phyloP scores from a whole-genome alignment of 108 stramenopile genomes.

The Phaeodactylum tricornutum region DNA sequence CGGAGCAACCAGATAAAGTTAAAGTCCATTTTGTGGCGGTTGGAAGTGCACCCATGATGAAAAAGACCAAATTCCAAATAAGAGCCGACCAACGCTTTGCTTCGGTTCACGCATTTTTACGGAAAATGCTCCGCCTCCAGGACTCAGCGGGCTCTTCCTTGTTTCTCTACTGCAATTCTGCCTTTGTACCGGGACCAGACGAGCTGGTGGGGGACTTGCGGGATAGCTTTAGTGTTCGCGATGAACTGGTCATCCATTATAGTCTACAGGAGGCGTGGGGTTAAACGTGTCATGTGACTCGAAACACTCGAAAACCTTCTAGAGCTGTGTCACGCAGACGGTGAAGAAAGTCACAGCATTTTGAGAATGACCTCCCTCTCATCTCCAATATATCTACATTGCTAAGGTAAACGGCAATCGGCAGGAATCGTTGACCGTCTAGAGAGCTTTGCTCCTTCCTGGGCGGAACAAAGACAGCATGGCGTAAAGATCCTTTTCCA shows the following conservation, averaged over 20 bases:
- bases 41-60: conserved; percentile 77
- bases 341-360: too few relatives aligned
- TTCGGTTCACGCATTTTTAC: conserved; percentile 48
- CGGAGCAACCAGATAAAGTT: too few relatives aligned
- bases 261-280: conserved; percentile 78
- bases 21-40: conserved; percentile 85
- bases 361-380: too few relatives aligned
- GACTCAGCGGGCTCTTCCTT: conserved; percentile 22
- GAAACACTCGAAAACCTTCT: too few relatives aligned
- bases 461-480: too few relatives aligned
- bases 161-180: conserved; percentile 61
- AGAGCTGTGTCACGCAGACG: too few relatives aligned
- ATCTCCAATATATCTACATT: too few relatives aligned
- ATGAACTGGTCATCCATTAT: conserved; percentile 79
- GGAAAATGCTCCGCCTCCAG: conserved; percentile 56
- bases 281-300: too few relatives aligned
- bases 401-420: too few relatives aligned
- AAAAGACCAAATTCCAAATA: conserved; percentile 77
- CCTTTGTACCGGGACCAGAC: conserved; percentile 77
- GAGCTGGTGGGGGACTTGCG: conserved; percentile 59
- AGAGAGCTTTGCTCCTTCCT: too few relatives aligned
- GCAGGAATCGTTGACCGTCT: too few relatives aligned
- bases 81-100: conserved; percentile 52
- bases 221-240: conserved; percentile 67
- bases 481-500: too few relatives aligned